Base-by-base conservation (phyloP, 202 grass and related monocot genomes). In the Panicum hallii region DNA sequence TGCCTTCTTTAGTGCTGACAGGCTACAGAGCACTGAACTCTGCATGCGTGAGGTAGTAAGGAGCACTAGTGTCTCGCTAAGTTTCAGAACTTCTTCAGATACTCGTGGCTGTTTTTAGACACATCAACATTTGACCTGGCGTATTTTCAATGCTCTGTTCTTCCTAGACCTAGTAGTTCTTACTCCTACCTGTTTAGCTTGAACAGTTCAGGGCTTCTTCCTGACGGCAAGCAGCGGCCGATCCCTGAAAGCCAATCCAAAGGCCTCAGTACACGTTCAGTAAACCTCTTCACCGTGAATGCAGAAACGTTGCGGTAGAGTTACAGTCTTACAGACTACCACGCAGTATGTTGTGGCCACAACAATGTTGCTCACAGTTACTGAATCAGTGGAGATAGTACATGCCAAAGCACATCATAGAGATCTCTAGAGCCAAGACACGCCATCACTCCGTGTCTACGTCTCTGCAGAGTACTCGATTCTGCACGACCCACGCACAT, bases 381-480 rank as follows among this genome's bases (percentile, higher is more conserved):
- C 7, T 16, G 46, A 41, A 67, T 54, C 20, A 40, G 4, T 11
- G 8, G 38, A 45, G 40, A 30, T 36, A 26, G n/a, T 60, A 43
- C 22, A 43, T 11, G 22, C 49, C 16, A 38, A 56, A 57, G 12
- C 40, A 38, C 12, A 23, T 11, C 8, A 5, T 40, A 20, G 56
- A 84, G 15, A 44, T n/a, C 16, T 57, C 23, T 9, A 12, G 47
- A 49, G 47, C 6, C 50, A 11, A 22, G 28, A 32, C 44, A 13
- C 16, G 15, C 20, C 78, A 69, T 77, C 53, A 62, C 30, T 57
- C 58, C 50, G 60, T 75, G 58, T 86, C 52, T 16, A 23, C 9
- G 63, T 23, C 46, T 12, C 56, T 4, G 20, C 11, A 32, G 15
- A 74, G 5, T 11, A 53, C 17, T 61, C 41, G 50, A 77, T 16